Evolutionary conservation across 495 filamentous ascomycete species (phyloP).

Genomic region (Neurospora terricola): DNA sequence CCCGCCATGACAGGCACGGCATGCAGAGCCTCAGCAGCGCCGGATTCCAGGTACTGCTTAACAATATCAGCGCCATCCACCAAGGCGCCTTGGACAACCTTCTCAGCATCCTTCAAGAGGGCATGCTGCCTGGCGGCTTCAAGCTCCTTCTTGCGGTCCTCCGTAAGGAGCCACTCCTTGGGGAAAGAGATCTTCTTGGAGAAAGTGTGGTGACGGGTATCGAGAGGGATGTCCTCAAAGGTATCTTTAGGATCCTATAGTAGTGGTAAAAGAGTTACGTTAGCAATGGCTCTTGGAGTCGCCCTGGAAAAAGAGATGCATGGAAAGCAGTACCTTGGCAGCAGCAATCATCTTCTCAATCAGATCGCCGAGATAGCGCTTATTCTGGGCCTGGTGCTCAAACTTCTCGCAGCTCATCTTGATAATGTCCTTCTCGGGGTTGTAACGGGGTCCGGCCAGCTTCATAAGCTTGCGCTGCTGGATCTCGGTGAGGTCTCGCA

Average conservation of each 20-base stretch:
- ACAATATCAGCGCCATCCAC: slow-evolving; percentile 47
- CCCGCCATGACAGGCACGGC: slow-evolving; percentile 1
- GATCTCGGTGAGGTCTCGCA: slow-evolving; percentile 44
- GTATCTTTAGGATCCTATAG: slow-evolving; percentile 57
- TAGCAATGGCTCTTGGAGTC: not conserved
- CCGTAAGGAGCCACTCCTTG: slow-evolving; percentile 67
- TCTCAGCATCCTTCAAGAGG: slow-evolving; percentile 36
- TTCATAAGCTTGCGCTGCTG: slow-evolving; percentile 80
- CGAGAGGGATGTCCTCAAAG: slow-evolving; percentile 83
- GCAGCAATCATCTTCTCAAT: slow-evolving; percentile 63
- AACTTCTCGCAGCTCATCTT: slow-evolving; percentile 90
- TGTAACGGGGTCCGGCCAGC: slow-evolving; percentile 78
- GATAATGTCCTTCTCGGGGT: slow-evolving; percentile 72
- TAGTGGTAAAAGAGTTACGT: not conserved
- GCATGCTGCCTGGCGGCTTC: slow-evolving; percentile 45
- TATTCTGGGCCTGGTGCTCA: slow-evolving; percentile 84
- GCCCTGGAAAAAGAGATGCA: not conserved
- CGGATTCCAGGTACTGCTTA: slow-evolving; percentile 25
- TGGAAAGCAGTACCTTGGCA: slow-evolving; percentile 46
- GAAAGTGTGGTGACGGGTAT: slow-evolving; percentile 74
- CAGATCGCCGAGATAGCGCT: slow-evolving; percentile 76
- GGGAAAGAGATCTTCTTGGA: slow-evolving; percentile 68
- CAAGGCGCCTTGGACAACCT: slow-evolving; percentile 34
- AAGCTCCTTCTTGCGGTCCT: slow-evolving; percentile 54
- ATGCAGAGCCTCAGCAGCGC: slow-evolving; percentile 1